Base-by-base conservation (phyloP, 139 green algal genomes). In the Volvox africanus region DNA sequence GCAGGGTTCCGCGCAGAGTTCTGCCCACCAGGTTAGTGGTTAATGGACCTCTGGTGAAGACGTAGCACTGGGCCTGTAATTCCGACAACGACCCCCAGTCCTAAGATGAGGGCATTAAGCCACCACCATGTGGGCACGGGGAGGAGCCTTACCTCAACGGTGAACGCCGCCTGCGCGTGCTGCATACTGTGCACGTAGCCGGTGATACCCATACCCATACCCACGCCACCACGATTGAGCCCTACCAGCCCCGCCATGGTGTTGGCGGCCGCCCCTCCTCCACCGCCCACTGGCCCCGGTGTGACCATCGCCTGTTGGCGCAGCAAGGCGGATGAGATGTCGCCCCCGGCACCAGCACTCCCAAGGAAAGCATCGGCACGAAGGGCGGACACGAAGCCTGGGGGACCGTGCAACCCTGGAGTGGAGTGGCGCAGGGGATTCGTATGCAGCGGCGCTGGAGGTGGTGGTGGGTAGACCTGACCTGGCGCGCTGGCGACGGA, bases 131-230 rank as follows among this genome's bases (percentile, higher is more conserved):
- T 9, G 44, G 44, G 44, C 9, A 55, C 44, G 30, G 55, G 26
- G 12, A n/a, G 32, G 6, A 20, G 9, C 50, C 85, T 82, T 14
- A 90, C 86, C 86, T 90, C 86, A 1, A 90, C 86, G 3, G 17
- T 73, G 37, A 75, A 73, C 16, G 71, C n/a, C 9, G 85, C n/a
- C 20, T 82, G 71, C 1, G 84, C 67, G 84, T 89, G 84, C 67
- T 89, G 84, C 36, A 82, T 33, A n/a, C 85, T 82, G n/a, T 36
- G 28, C 12, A 79, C 71, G 44, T 73, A 89, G n/a, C 85, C 44
- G 12, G 12, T 35, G n/a, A 44, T 22, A 3, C 82, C 65, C 5
- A 67, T 36, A 28, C 26, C 26, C 19, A 44, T 22, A 0, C 82
- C 65, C 0, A 36, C 65, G 35, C 26, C 26, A 14, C 65, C 82